These are phyloP conservation scores for Cenchrus americanus DNA, from an alignment of 176 grass and related monocot genomes.

Conservation along the genomic window DNA sequence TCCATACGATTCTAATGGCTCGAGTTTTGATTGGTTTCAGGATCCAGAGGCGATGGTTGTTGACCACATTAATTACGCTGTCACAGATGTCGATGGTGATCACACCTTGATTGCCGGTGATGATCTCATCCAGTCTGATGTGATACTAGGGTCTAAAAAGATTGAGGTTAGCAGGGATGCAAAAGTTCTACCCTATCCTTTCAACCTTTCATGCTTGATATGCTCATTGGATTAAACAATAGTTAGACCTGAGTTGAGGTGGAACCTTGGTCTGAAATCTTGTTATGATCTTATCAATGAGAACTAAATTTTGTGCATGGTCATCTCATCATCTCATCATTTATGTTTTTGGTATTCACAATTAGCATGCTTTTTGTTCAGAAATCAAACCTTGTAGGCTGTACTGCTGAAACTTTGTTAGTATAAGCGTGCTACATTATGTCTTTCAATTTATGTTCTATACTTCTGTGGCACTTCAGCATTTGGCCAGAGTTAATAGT, in stretches of 20 bases:
- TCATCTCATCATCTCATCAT: not conserved
- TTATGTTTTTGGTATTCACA: not conserved
- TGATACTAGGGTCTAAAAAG: conserved; percentile 75
- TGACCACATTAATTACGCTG: conserved; percentile 87
- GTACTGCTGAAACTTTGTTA: not conserved
- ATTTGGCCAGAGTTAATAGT: conserved; percentile 14
- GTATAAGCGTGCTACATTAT: not conserved
- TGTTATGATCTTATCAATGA: not conserved
- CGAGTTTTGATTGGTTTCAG: conserved; percentile 39
- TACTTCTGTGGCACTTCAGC: not conserved
- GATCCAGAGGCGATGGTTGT: conserved; percentile 82
- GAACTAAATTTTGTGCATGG: not conserved
- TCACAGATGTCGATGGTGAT: conserved; percentile 75
- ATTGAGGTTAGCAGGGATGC: conserved; percentile 62
- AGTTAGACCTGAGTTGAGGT: not conserved
- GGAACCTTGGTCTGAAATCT: not conserved
- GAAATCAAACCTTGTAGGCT: not conserved
- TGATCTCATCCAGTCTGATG: conserved; percentile 79
- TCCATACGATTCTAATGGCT: not conserved
- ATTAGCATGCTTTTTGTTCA: conserved; percentile 4
- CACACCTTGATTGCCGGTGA: conserved; percentile 83
- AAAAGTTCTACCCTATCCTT: not conserved
- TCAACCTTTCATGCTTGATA: not conserved
- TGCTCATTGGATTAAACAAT: conserved; percentile 16
- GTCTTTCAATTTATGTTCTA: not conserved